Percentiles rank a stretch among this genome's conserved stretches.
These are phyloP conservation scores for Kalanchoe fedtschenkoi DNA, from an alignment of 164 flowering plant genomes.

Conservation along the genomic window DNA sequence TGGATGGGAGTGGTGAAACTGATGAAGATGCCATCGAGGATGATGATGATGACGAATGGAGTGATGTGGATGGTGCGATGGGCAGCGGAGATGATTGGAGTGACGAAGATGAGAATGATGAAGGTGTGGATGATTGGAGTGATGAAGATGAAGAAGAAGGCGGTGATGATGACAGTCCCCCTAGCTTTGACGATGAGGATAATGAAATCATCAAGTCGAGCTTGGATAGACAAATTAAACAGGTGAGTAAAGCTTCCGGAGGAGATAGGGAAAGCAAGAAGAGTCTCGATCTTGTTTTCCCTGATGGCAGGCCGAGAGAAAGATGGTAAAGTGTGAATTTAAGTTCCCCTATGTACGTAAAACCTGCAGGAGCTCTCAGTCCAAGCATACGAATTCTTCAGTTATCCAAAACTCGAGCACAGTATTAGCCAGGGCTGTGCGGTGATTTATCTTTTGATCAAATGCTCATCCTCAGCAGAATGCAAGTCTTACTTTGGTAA, in stretches of 20 bases:
- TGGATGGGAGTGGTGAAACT: conserved; percentile 16
- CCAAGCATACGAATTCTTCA: too few relatives aligned
- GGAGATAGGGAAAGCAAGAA: conserved; percentile 28
- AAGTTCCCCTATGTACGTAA: too few relatives aligned
- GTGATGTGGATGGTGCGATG: conserved; percentile 36
- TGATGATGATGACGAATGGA: conserved; percentile 40
- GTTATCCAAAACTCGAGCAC: too few relatives aligned
- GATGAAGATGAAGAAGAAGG: conserved; percentile 53
- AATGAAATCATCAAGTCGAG: conserved; percentile 25
- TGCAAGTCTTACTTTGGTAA: too few relatives aligned
- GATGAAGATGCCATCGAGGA: conserved; percentile 27
- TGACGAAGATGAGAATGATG: conserved; percentile 28
- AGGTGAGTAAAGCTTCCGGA: conserved; percentile 10
- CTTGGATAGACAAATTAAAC: conserved; percentile 17
- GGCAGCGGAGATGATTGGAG: conserved; percentile 28
- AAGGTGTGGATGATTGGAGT: conserved; percentile 27
- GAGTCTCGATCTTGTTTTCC: conserved; percentile 36
- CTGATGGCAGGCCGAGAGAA: conserved; percentile 88
- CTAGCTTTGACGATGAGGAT: conserved; percentile 56
- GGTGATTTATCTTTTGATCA: too few relatives aligned
- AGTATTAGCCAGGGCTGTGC: too few relatives aligned
- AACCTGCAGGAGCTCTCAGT: too few relatives aligned
- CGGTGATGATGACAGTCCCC: conserved; percentile 67
- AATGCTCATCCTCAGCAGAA: too few relatives aligned
- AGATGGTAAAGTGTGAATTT: conserved; percentile 72